Conservation (phyloP, 2,329 filamentous ascomycete species). For the Fusarium multiceps region DNA sequence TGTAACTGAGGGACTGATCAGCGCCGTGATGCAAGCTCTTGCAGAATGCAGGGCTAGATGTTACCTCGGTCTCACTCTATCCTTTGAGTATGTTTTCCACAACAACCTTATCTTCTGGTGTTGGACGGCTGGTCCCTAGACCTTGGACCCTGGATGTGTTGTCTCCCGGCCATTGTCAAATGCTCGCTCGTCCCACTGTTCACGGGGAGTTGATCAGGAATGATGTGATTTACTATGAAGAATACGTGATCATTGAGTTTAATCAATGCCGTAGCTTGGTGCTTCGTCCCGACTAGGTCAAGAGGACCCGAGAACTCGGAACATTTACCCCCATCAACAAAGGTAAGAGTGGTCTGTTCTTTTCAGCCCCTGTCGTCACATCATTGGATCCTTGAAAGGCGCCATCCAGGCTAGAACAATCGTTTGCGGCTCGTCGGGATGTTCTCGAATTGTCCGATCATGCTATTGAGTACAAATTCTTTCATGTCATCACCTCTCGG, state of each 20-base stretch:
- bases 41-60: background rate
- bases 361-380: conserved; percentile 27
- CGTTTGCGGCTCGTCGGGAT: conserved; percentile 30
- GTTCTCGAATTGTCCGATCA: background rate
- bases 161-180: background rate
- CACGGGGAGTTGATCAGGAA: conserved; percentile 22
- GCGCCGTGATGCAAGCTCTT: background rate
- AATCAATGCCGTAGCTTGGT: background rate
- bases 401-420: conserved; percentile 27
- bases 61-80: background rate
- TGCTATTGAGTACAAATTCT: background rate
- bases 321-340: background rate
- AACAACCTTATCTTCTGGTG: background rate
- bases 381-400: conserved; percentile 35
- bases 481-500: background rate
- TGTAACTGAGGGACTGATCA: conserved; percentile 3
- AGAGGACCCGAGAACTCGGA: conserved; percentile 14
- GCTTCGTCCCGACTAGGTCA: background rate
- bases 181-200: background rate
- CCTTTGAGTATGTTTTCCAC: background rate
- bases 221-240: background rate
- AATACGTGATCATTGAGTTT: conserved; percentile 16
- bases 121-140: background rate
- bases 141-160: background rate
- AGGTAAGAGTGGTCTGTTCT: conserved; percentile 24